These are phyloP conservation scores for Leccinum subgranulosum DNA, from an alignment of 768 basidiomycete genomes.

Conservation along the genomic window DNA sequence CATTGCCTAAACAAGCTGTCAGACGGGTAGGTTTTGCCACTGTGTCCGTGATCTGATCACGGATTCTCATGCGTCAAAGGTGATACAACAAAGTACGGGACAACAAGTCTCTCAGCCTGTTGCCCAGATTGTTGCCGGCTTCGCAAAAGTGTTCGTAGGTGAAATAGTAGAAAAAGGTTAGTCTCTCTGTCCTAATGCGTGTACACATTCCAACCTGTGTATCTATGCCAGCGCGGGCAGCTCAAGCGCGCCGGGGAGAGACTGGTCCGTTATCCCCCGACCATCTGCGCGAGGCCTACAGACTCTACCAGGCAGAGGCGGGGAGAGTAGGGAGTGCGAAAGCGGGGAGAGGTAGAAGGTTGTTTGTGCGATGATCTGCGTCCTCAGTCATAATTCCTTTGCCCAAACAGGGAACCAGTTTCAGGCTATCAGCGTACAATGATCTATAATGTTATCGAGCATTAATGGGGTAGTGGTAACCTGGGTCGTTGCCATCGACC, in stretches of 20 bases:
- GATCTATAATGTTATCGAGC: neutral
- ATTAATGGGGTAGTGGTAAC: conserved; percentile 57
- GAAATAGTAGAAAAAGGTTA: conserved; percentile 88
- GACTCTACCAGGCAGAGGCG: conserved; percentile 76
- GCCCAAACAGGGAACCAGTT: neutral
- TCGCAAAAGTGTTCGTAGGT: conserved; percentile 89
- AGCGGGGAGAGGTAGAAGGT: conserved; percentile 62
- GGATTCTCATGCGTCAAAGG: conserved; percentile 38
- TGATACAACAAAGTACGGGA: conserved; percentile 77
- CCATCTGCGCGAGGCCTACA: conserved; percentile 86
- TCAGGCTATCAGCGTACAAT: neutral
- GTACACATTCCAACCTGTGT: neutral
- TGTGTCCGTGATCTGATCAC: neutral
- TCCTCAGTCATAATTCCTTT: neutral
- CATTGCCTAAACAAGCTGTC: conserved; percentile 78
- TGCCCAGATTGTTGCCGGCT: conserved; percentile 86
- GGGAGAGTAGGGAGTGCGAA: conserved; percentile 78
- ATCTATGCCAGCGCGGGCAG: conserved; percentile 57
- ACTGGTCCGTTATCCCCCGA: conserved; percentile 82
- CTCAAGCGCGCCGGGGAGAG: conserved; percentile 70
- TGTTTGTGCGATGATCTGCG: conserved; percentile 59
- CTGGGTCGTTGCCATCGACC: conserved; percentile 74
- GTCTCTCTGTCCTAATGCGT: neutral
- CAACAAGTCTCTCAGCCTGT: conserved; percentile 86
- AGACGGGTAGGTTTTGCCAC: conserved; percentile 52